A percentile compares a stretch with the other conserved stretches of the same genome.
phyloP scores from a whole-genome alignment of 768 basidiomycete species.

The Boletus rex-veris region DNA sequence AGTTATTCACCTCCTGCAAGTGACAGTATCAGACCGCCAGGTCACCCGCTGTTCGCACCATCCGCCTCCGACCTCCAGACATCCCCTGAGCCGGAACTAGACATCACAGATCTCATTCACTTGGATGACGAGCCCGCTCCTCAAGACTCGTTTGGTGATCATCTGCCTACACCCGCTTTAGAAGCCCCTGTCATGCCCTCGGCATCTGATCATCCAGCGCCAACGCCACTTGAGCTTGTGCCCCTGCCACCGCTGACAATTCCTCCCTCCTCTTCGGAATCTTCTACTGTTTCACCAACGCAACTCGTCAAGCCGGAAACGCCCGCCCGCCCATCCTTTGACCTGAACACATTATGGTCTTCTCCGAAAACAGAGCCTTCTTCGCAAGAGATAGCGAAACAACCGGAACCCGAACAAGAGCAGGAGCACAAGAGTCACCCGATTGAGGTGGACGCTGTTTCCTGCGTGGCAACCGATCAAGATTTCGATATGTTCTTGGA shows the following conservation, averaged over 20 bases:
- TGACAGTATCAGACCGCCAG: constrained; percentile 26
- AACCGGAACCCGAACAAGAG: constrained; percentile 26
- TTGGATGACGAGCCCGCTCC: constrained; percentile 58
- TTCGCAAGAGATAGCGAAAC: constrained; percentile 17
- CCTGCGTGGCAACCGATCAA: constrained; percentile 58
- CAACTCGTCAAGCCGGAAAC: constrained; percentile 40
- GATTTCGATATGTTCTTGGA: constrained; percentile 88
- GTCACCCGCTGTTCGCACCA: constrained; percentile 35
- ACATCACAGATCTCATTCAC: constrained; percentile 74
- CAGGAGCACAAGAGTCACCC: constrained; percentile 40
- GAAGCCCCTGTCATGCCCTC: constrained; percentile 11
- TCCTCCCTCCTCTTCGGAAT: constrained; percentile 42
- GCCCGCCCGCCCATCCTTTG: constrained; percentile 55
- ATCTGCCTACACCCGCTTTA: constrained; percentile 14
- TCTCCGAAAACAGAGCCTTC: constrained; percentile 38
- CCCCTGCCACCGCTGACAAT: constrained; percentile 39
- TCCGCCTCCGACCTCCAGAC: constrained; percentile 39
- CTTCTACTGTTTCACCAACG: constrained; percentile 22
- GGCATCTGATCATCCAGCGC: constrained; percentile 5
- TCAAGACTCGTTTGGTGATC: constrained; percentile 32
- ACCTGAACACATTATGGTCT: constrained; percentile 70
- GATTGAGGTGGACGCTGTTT: constrained; percentile 40
- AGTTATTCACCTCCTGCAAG: constrained; percentile 24
- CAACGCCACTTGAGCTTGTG: constrained; percentile 15
- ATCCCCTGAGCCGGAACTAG: constrained; percentile 57